Evolutionary conservation across 306 rosid species (phyloP).

Genomic region (Quercus cerris): DNA sequence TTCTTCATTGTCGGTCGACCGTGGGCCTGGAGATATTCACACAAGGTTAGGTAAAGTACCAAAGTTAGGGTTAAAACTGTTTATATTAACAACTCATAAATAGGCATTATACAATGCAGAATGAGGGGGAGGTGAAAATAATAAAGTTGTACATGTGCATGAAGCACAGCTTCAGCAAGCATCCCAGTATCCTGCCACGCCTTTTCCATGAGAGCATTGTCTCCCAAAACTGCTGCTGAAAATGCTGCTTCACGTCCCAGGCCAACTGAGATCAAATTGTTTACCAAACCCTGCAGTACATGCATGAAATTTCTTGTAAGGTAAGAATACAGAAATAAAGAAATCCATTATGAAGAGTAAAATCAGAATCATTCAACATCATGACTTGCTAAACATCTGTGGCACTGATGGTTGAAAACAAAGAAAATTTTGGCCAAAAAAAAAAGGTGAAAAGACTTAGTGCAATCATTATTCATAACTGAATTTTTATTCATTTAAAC

Average conservation of each 20-base stretch:
- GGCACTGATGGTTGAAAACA: not conserved
- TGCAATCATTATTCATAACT: not conserved
- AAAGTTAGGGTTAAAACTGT: slow-evolving; percentile 5
- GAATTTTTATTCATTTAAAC: not conserved
- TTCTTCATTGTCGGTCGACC: slow-evolving; percentile 93
- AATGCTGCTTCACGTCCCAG: slow-evolving; percentile 98
- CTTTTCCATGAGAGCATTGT: slow-evolving; percentile 96
- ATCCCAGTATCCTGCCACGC: slow-evolving; percentile 99
- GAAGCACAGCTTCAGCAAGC: slow-evolving; percentile 99
- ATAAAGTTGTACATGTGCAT: slow-evolving; percentile 69
- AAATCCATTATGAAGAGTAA: not conserved
- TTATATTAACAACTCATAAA: slow-evolving; percentile 4
- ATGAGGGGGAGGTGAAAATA: too few species aligned
- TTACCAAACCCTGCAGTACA: slow-evolving; percentile 74
- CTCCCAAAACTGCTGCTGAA: slow-evolving; percentile 94
- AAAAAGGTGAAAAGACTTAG: not conserved
- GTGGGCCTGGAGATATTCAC: slow-evolving; percentile 63
- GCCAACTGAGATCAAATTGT: slow-evolving; percentile 80
- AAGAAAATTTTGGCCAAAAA: not conserved
- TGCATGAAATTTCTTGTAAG: not conserved
- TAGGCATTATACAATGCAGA: not conserved
- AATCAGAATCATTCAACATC: not conserved
- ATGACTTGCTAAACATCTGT: not conserved
- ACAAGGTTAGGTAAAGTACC: slow-evolving; percentile 24
- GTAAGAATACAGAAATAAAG: slow-evolving; percentile 8